Percentiles rank a stretch among this genome's conserved stretches.
Conservation (phyloP, 2,329 filamentous ascomycete genomes). For the Colletotrichum sp. region DNA sequence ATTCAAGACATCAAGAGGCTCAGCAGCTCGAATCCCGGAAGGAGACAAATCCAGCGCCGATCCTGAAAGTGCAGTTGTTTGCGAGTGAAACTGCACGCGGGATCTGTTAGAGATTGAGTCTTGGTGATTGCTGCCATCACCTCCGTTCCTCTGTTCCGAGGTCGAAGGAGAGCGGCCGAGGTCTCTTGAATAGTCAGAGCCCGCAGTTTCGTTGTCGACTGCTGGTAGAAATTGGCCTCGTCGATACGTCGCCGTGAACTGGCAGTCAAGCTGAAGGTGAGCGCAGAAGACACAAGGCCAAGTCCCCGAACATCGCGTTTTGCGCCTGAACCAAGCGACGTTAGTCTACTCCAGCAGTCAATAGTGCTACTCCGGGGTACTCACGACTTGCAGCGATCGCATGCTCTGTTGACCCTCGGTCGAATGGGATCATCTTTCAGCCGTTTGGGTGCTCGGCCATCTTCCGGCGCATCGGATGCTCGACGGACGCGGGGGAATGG, state of each 20-base stretch:
- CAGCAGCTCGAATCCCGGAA: background rate
- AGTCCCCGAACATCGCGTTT: slow-evolving; percentile 29
- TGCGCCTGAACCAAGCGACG: slow-evolving; percentile 17
- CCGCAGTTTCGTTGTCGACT: slow-evolving; percentile 23
- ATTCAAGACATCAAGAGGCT: fast-evolving
- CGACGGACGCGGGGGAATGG: background rate
- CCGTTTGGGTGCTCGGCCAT: background rate
- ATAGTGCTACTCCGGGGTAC: background rate
- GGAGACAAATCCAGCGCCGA: background rate
- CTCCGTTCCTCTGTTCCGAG: background rate
- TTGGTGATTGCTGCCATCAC: background rate
- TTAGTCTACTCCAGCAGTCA: background rate
- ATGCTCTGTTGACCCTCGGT: slow-evolving; percentile 20
- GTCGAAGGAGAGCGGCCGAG: background rate
- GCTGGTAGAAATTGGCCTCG: slow-evolving; percentile 25
- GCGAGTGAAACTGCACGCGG: fast-evolving
- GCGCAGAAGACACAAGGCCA: slow-evolving; percentile 27
- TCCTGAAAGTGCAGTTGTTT: fast-evolving
- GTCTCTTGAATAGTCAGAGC: background rate
- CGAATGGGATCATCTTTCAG: background rate
- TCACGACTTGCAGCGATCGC: slow-evolving; percentile 30
- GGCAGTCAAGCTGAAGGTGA: slow-evolving; percentile 25
- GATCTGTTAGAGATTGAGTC: fast-evolving
- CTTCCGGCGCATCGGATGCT: background rate
- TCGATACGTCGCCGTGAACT: slow-evolving; percentile 26